These are phyloP conservation scores for Obba rivulosa DNA, from an alignment of 768 basidiomycete genomes.

Conservation along the genomic window DNA sequence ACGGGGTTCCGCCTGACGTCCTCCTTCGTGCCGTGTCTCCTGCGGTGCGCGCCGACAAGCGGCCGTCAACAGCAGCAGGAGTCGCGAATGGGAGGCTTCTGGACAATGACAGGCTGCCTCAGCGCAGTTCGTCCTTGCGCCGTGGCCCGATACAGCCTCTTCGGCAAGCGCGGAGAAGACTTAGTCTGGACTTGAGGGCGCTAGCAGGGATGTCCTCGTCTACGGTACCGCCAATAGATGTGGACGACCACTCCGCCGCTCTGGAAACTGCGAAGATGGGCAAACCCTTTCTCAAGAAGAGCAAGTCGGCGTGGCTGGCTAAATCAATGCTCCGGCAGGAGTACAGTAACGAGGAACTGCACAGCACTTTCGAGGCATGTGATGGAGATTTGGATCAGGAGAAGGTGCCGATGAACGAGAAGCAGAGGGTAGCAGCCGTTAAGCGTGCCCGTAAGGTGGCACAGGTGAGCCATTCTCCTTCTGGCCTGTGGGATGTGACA, in stretches of 20 bases:
- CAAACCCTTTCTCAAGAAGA: constrained; percentile 2
- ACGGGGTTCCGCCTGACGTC: constrained; percentile 32
- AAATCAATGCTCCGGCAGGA: too few relatives aligned
- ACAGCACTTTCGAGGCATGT: too few relatives aligned
- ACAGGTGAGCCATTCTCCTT: constrained; percentile 33
- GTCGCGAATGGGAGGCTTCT: background rate
- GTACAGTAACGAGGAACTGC: too few relatives aligned
- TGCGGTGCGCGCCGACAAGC: constrained; percentile 2
- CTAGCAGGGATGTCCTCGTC: background rate
- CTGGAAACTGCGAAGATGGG: background rate
- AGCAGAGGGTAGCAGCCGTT: constrained; percentile 35
- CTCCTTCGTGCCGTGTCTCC: constrained; percentile 22
- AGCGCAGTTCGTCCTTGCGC: constrained; percentile 1
- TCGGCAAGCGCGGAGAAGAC: background rate
- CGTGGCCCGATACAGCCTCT: background rate
- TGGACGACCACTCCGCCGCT: background rate
- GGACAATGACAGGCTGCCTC: background rate
- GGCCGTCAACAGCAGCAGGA: constrained; percentile 3
- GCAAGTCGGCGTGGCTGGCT: background rate
- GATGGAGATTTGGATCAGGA: background rate
- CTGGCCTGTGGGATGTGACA: background rate
- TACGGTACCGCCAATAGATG: background rate
- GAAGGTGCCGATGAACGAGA: constrained; percentile 18
- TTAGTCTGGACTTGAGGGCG: constrained; percentile 8
- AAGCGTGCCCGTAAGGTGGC: constrained; percentile 46